Conservation (phyloP, 2,329 filamentous ascomycete genomes). For the Clonostachys solani region DNA sequence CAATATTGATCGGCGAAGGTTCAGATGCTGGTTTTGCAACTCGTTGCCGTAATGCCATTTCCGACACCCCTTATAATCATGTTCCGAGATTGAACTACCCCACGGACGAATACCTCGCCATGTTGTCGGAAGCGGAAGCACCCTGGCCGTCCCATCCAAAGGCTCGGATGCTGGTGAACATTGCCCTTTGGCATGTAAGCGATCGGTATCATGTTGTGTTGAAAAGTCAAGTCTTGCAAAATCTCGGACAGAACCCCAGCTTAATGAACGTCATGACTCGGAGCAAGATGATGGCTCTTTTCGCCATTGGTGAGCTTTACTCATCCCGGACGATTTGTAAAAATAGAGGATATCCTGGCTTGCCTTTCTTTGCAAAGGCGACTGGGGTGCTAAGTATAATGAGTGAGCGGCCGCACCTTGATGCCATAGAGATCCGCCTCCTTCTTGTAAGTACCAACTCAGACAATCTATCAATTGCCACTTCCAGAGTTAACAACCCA, state of each 20-base stretch:
- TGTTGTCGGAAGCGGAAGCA: slow-evolving; percentile 19
- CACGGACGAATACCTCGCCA: slow-evolving; percentile 17
- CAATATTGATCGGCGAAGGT: slow-evolving; percentile 26
- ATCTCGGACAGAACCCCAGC: slow-evolving; percentile 25
- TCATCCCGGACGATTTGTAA: slow-evolving; percentile 27
- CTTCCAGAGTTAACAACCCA: neutral
- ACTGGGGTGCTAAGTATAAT: slow-evolving; percentile 29
- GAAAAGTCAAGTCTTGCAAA: slow-evolving; percentile 26
- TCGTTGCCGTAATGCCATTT: slow-evolving; percentile 25
- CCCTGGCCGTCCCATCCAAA: slow-evolving; percentile 6
- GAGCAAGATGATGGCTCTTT: slow-evolving; percentile 36
- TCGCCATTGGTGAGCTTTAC: slow-evolving; percentile 41
- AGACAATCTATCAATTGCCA: neutral
- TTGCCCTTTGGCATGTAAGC: slow-evolving; percentile 30
- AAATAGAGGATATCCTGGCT: slow-evolving; percentile 31
- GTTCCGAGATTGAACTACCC: slow-evolving; percentile 26
- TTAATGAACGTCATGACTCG: slow-evolving; percentile 23
- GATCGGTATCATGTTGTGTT: slow-evolving; percentile 34
- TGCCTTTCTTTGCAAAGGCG: slow-evolving; percentile 35
- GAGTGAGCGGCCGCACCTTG: slow-evolving; percentile 34
- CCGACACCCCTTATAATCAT: slow-evolving; percentile 19
- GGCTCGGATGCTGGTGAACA: slow-evolving; percentile 20
- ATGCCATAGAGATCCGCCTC: slow-evolving; percentile 35
- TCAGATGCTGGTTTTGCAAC: slow-evolving; percentile 29
- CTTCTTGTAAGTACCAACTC: slow-evolving; percentile 28